A percentile compares a stretch with the other conserved stretches of the same genome.
Evolutionary conservation across 2,329 filamentous ascomycete species (phyloP).

Genomic region (Botrytis cinerea): DNA sequence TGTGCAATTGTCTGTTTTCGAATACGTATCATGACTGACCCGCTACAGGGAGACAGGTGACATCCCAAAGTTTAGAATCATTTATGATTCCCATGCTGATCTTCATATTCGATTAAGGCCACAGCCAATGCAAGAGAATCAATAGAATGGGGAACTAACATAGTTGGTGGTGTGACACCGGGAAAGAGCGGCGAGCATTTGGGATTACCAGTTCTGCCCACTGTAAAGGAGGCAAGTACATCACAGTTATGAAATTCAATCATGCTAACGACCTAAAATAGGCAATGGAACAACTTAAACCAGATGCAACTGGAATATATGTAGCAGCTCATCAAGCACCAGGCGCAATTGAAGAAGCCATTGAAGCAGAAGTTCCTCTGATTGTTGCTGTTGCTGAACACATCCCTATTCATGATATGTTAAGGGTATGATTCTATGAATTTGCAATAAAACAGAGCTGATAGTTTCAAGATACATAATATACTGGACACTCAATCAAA

Average conservation of each 20-base stretch:
- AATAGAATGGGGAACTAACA: slow-evolving; percentile 75
- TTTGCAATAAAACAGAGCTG: not conserved
- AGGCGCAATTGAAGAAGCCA: slow-evolving; percentile 75
- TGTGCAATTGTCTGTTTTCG: no score
- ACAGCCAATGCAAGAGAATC: slow-evolving; percentile 77
- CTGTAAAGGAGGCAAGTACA: slow-evolving; percentile 56
- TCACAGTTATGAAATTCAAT: not conserved
- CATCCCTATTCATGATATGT: slow-evolving; percentile 71
- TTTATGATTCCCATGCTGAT: not conserved
- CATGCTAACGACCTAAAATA: slow-evolving; percentile 35
- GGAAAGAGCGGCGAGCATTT: slow-evolving; percentile 70
- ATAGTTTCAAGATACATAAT: slow-evolving; percentile 57
- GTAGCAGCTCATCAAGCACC: slow-evolving; percentile 75
- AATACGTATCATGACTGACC: not conserved
- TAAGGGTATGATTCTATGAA: slow-evolving; percentile 53
- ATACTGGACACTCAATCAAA: slow-evolving; percentile 69
- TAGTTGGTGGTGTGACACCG: slow-evolving; percentile 77
- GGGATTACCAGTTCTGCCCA: slow-evolving; percentile 70
- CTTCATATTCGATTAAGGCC: slow-evolving; percentile 48
- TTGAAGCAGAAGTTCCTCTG: slow-evolving; percentile 74
- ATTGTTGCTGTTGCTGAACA: slow-evolving; percentile 76
- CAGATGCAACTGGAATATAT: slow-evolving; percentile 78
- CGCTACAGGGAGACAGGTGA: slow-evolving; percentile 37
- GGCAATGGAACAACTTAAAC: slow-evolving; percentile 70
- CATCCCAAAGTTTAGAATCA: slow-evolving; percentile 29